phyloP scores from a whole-genome alignment of 2,329 filamentous ascomycete species.

The Trichoderma lentiforme region DNA sequence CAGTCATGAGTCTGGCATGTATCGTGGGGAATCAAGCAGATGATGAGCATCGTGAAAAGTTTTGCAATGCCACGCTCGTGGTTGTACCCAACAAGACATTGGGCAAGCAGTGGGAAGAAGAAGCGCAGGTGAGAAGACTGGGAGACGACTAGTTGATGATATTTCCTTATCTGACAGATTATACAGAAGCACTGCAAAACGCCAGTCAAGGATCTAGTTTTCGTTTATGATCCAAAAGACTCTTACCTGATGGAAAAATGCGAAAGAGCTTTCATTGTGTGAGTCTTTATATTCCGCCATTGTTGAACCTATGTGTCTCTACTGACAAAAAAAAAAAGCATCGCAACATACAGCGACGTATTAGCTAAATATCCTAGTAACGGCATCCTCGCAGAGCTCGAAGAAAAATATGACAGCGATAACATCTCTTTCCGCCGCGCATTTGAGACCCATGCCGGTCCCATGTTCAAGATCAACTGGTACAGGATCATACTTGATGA shows the following conservation, averaged over 20 bases:
- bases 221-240: background rate
- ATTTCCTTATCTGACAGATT: background rate
- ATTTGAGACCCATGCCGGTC: conserved; percentile 23
- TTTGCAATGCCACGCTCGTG: conserved; percentile 36
- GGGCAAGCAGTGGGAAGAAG: conserved; percentile 29
- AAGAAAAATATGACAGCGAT: background rate
- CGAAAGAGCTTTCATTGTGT: background rate
- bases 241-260: background rate
- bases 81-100: conserved; percentile 28
- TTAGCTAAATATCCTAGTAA: conserved; percentile 19
- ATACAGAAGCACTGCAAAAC: background rate
- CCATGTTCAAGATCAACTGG: conserved; percentile 36
- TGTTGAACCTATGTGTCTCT: too few species aligned
- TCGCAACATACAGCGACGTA: conserved; percentile 32
- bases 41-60: conserved; percentile 34
- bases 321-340: conserved; percentile 14
- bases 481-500: conserved; percentile 56
- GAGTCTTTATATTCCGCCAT: background rate
- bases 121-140: background rate
- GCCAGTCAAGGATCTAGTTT: background rate
- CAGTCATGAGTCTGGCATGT: conserved; percentile 65
- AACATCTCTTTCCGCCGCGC: conserved; percentile 35
- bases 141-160: too few species aligned
- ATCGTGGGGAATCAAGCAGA: conserved; percentile 17
- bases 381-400: background rate